Conservation (phyloP, 148 eudicot genomes). For the Persicaria maculosa region DNA sequence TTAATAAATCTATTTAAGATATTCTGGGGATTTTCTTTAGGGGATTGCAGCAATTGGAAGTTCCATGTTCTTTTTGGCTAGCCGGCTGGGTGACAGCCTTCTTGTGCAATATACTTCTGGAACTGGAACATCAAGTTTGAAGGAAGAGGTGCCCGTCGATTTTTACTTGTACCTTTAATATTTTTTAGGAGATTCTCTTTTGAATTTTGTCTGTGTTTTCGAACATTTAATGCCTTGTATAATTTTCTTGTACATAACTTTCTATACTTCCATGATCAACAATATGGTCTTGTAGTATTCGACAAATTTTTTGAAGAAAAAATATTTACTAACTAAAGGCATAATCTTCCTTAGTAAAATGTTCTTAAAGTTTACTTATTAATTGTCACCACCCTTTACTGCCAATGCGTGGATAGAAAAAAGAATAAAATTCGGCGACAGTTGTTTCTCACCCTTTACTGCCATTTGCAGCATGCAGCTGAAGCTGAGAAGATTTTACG, state of each 20-base stretch:
- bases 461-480: background rate
- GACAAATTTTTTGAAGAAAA: too few species aligned
- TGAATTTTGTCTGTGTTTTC: background rate
- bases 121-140: conserved; percentile 41
- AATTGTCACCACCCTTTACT: too few species aligned
- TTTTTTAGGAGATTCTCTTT: background rate
- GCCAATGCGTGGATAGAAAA: too few species aligned
- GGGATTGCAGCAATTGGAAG: conserved; percentile 72
- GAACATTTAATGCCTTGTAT: background rate
- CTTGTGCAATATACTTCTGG: conserved; percentile 87
- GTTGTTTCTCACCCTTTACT: too few species aligned
- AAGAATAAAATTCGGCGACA: too few species aligned
- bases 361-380: too few species aligned
- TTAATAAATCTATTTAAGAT: background rate
- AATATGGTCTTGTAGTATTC: too few species aligned
- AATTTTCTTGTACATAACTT: background rate
- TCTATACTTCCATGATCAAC: background rate
- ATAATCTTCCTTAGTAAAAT: too few species aligned
- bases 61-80: conserved; percentile 84
- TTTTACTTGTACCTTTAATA: background rate
- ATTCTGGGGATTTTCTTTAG: conserved; percentile 21
- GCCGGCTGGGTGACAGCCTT: conserved; percentile 95
- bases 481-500: background rate
- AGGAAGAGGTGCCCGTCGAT: conserved; percentile 69
- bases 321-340: too few species aligned